Percentiles rank a stretch among this genome's conserved stretches.
Evolutionary conservation across 2,329 filamentous ascomycete genomes (phyloP).

Genomic region (Hypoxylon sp.): DNA sequence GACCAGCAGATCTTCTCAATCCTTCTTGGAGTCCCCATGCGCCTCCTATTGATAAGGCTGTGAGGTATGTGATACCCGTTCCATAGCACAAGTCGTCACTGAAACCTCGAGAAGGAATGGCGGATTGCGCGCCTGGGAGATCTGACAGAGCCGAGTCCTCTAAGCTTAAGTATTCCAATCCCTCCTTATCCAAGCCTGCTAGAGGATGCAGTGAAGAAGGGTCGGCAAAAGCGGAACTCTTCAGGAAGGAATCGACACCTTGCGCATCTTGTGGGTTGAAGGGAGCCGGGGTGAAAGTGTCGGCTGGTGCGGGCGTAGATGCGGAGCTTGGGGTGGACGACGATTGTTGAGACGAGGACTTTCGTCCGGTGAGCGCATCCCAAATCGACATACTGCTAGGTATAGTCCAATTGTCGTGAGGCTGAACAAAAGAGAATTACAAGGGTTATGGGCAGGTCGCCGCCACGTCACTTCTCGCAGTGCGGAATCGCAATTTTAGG

Average conservation of each 20-base stretch:
- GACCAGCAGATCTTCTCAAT: conserved; percentile 79
- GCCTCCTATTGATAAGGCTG: conserved; percentile 88
- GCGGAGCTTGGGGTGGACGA: conserved; percentile 60
- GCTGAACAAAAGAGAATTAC: conserved; percentile 37
- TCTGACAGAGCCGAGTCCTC: conserved; percentile 92
- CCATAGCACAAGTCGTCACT: conserved; percentile 99
- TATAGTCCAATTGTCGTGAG: conserved; percentile 23
- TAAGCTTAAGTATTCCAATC: conserved; percentile 93
- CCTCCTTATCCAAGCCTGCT: conserved; percentile 91
- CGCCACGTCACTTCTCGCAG: conserved; percentile 31
- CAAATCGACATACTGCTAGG: conserved; percentile 68
- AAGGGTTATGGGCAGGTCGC: conserved; percentile 21
- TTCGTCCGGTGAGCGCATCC: conserved; percentile 74
- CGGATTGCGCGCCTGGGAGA: conserved; percentile 86
- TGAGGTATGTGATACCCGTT: conserved; percentile 92
- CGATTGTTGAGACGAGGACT: conserved; percentile 60
- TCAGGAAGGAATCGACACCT: conserved; percentile 90
- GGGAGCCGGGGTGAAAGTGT: conserved; percentile 67
- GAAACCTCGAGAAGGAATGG: conserved; percentile 95
- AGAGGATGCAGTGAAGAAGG: conserved; percentile 92
- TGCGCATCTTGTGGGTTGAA: conserved; percentile 82
- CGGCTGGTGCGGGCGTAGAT: conserved; percentile 63
- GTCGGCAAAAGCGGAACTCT: conserved; percentile 82
- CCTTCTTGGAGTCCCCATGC: conserved; percentile 95
- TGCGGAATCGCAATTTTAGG: conserved; percentile 33